Evolutionary conservation across 2,329 filamentous ascomycete species (phyloP), one percentile per base, ranked within the genome.

Genomic region (Ascochyta clinopodiicola): DNA sequence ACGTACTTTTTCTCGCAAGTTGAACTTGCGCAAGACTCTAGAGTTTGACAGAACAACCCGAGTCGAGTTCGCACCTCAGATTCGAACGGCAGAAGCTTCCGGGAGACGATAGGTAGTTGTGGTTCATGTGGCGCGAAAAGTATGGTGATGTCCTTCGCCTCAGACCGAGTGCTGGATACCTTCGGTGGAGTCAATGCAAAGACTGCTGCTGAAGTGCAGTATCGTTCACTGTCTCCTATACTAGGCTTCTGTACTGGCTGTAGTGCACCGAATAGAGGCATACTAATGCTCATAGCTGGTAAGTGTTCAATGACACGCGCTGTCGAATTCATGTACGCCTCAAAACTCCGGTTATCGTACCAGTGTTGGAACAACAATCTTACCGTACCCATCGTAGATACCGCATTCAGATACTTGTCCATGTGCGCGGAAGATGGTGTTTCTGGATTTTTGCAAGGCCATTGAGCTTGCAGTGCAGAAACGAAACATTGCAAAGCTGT

Each of bases 291-390:
- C 1, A 40, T 10, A 12, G 43, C 45, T 5, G 1, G 17, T 31
- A 67, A 60, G 27, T n/a, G 54, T 39, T 50, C 54, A 2, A 67
- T 15, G 43, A 25, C 17, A 35, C 56, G 35, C 21, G 43, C 47
- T 48, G 71, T 0, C 27, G 60, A 12, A 67, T 57, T 25, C 43
- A 73, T 56, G 45, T 73, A 73, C 4, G 56, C 2, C 21, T 51
- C 21, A 75, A 83, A 62, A 76, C 63, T 0, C 73, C 76, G 19
- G 82, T 71, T 19, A 80, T 67, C 19, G 79, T 53, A 59, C 66
- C 69, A 72, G 2, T 13, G 12, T 15, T 61, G 48, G 32, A 68
- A 72, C 12, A 15, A 46, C 0, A 17, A 6, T 4, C 10, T 58
- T 4, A 76, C 61, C 0, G 27, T 17, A 0, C n/a, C 4, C 64